phyloP scores from a whole-genome alignment of 1,284 basidiomycete genomes.

The Anthracocystis setariae region DNA sequence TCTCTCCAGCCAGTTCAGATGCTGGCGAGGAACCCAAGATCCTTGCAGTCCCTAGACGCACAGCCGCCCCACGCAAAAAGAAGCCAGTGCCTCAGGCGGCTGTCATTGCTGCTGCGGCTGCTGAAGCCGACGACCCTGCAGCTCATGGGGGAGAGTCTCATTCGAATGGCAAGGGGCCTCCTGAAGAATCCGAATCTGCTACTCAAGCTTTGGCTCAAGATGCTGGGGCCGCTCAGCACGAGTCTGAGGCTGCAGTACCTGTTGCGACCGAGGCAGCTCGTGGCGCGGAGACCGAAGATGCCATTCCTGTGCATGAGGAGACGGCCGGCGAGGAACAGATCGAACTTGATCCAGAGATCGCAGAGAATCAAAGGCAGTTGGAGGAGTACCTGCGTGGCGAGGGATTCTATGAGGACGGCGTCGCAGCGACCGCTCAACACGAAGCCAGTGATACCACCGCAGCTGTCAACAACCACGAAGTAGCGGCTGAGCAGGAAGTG shows the following conservation, averaged over 20 bases:
- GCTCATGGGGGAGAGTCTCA: conserved; percentile 6
- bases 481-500: not conserved
- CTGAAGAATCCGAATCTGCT: conserved; percentile 1
- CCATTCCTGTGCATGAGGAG: not conserved
- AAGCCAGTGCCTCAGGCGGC: conserved; percentile 27
- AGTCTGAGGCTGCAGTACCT: conserved; percentile 2
- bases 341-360: conserved; percentile 43
- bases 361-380: conserved; percentile 45
- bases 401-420: conserved; percentile 40
- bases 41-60: conserved; percentile 53
- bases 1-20: conserved; percentile 13
- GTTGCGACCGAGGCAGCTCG: not conserved
- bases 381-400: conserved; percentile 52
- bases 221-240: not conserved
- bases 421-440: conserved; percentile 6
- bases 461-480: not conserved
- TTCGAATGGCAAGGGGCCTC: not conserved
- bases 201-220: conserved; percentile 1
- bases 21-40: conserved; percentile 42
- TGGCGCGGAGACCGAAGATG: not conserved
- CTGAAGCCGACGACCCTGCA: conserved; percentile 4
- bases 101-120: conserved; percentile 7
- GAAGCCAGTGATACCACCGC: conserved; percentile 1
- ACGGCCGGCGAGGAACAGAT: conserved; percentile 9
- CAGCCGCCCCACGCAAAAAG: conserved; percentile 58